phyloP scores from a whole-genome alignment of 2,329 filamentous ascomycete species.

The Sphaerulina musiva region DNA sequence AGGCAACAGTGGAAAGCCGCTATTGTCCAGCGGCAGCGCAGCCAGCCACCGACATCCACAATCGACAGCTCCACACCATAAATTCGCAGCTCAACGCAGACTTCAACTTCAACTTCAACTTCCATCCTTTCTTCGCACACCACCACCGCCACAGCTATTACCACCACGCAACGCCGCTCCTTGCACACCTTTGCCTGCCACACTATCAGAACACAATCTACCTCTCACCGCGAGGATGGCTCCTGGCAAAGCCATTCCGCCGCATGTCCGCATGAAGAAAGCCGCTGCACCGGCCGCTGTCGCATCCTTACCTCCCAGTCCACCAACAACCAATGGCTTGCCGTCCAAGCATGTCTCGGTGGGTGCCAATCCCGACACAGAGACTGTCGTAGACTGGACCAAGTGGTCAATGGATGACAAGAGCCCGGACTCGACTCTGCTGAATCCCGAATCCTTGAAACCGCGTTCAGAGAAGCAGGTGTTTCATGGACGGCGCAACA shows the following conservation, averaged over 20 bases:
- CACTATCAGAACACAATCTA: neutral
- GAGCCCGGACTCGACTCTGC: slow-evolving; percentile 6
- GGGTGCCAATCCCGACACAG: neutral
- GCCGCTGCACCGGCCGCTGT: neutral
- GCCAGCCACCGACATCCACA: no score
- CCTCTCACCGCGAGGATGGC: neutral
- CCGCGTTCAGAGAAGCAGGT: neutral
- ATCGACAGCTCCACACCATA: neutral
- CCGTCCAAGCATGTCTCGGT: neutral
- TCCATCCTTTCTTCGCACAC: no score
- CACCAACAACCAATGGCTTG: neutral
- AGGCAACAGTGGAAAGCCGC: neutral
- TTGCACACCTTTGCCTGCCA: neutral
- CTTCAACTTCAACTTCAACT: neutral
- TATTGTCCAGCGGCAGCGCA: neutral
- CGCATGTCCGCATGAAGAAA: slow-evolving; percentile 9
- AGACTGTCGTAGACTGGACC: neutral
- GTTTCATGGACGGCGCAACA: neutral
- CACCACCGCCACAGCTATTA: neutral
- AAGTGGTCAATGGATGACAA: neutral
- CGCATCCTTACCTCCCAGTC: neutral
- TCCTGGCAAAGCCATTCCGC: slow-evolving; percentile 1
- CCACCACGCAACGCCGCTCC: neutral
- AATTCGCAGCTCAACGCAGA: neutral
- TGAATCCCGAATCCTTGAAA: slow-evolving; percentile 7